Evolutionary conservation across 345 rosid genomes (phyloP).

Genomic region (Nephelium lappaceum): DNA sequence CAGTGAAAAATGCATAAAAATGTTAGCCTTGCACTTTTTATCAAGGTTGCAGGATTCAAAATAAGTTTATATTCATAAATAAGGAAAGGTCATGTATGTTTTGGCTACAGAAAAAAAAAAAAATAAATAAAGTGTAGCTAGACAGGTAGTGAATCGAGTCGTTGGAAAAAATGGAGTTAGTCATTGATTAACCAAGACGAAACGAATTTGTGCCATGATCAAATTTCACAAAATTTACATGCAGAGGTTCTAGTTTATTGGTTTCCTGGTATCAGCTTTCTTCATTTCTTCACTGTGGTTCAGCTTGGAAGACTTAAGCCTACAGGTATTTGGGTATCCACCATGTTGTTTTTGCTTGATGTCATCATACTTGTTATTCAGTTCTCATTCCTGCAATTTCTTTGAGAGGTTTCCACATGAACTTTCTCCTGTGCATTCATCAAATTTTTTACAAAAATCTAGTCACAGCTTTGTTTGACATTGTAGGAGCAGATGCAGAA

Average conservation of each 20-base stretch:
- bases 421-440: conserved; percentile 63
- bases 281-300: neutral
- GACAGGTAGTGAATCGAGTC: neutral
- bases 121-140: neutral
- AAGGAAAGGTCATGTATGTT: neutral
- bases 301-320: neutral
- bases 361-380: conserved; percentile 27
- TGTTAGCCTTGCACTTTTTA: neutral
- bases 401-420: conserved; percentile 82
- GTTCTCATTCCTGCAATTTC: conserved; percentile 68
- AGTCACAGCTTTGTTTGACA: neutral
- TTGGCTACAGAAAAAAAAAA: neutral
- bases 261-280: conserved; percentile 1
- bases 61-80: too few relatives aligned
- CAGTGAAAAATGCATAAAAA: neutral
- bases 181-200: neutral
- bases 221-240: neutral
- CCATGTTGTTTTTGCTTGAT: neutral
- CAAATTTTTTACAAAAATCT: too few relatives aligned
- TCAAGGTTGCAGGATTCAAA: neutral
- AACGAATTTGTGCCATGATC: neutral
- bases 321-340: neutral
- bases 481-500: neutral
- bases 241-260: neutral
- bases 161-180: neutral